Evolutionary conservation across 768 basidiomycete genomes (phyloP).

Genomic region (Dacryopinax primogenitus): DNA sequence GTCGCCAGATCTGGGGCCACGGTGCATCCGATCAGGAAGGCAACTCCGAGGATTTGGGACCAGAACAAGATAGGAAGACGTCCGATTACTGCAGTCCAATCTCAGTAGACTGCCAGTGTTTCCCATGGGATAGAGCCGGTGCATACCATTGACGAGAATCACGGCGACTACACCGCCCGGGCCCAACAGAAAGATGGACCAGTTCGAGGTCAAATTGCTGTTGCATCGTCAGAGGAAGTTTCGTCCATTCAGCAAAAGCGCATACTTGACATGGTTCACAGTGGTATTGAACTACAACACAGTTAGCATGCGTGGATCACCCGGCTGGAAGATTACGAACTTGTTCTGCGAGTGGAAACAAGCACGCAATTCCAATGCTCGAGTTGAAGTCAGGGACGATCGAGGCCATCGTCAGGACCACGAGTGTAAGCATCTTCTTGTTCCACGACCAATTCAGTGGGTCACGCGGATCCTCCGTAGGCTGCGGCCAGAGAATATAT

Average conservation of each 20-base stretch:
- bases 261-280: conserved; percentile 4
- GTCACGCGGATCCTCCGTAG: conserved; percentile 47
- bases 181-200: conserved; percentile 28
- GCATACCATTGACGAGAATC: conserved; percentile 43
- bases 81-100: conserved; percentile 30
- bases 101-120: too few relatives aligned
- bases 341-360: conserved; percentile 46
- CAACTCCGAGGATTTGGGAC: conserved; percentile 51
- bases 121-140: too few relatives aligned
- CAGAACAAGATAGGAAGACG: conserved; percentile 58
- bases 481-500: conserved; percentile 58
- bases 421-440: conserved; percentile 43
- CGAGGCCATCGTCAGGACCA: conserved; percentile 50
- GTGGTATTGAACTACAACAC: not conserved
- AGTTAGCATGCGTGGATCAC: not conserved
- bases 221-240: conserved; percentile 42
- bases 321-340: not conserved
- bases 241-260: conserved; percentile 26
- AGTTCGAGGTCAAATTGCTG: conserved; percentile 51
- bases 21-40: conserved; percentile 46
- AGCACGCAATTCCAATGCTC: conserved; percentile 49
- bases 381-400: conserved; percentile 58
- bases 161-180: conserved; percentile 53
- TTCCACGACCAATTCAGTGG: conserved; percentile 52
- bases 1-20: conserved; percentile 45